A percentile compares a stretch with the other conserved stretches of the same genome.
phyloP scores from a whole-genome alignment of 176 grass and related monocot species.

The Saccharum officinarum region DNA sequence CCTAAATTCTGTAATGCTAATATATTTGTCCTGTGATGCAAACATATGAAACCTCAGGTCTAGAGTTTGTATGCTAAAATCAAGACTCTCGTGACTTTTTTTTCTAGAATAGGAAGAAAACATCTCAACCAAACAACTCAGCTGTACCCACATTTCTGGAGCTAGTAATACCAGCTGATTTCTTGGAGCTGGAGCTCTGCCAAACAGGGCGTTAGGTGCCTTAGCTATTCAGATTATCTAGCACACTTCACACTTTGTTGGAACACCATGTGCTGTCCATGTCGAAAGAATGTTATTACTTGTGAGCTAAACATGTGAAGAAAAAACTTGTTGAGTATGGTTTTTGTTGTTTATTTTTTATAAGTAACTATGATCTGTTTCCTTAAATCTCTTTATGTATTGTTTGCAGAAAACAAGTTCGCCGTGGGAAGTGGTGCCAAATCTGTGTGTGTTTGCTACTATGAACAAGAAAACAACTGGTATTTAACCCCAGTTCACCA shows the following conservation, averaged over 20 bases:
- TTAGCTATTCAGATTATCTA: not conserved
- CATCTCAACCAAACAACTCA: not conserved
- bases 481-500: constrained; percentile 32
- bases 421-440: constrained; percentile 99
- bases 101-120: not conserved
- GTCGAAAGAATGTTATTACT: not conserved
- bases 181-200: not conserved
- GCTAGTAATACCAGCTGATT: not conserved
- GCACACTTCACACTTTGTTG: not conserved
- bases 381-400: constrained; percentile 7
- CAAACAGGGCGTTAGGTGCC: not conserved
- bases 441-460: constrained; percentile 96
- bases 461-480: constrained; percentile 97
- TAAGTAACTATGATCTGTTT: not conserved
- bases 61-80: not conserved
- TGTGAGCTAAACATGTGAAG: not conserved
- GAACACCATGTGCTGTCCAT: not conserved
- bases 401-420: constrained; percentile 95
- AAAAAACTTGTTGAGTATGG: not conserved
- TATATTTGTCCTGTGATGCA: constrained; percentile 1
- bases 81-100: not conserved
- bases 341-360: not conserved
- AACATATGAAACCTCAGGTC: not conserved
- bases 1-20: not conserved
- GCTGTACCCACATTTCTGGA: not conserved